Evolutionary conservation across 176 grass and related monocot species (phyloP).

Genomic region (Pharus latifolius): DNA sequence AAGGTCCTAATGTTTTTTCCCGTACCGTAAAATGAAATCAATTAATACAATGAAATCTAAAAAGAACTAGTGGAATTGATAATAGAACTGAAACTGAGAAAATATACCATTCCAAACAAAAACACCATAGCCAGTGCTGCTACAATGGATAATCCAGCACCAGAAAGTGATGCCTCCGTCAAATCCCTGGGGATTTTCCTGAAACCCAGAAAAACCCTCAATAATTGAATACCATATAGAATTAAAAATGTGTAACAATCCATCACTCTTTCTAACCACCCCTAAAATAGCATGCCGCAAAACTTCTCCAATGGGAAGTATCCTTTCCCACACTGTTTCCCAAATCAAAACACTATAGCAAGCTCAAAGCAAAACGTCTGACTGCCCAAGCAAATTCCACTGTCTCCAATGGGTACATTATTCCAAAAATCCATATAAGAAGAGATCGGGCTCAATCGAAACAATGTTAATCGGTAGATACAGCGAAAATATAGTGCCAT

Average conservation of each 20-base stretch:
- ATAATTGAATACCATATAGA: not conserved
- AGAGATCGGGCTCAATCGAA: no score
- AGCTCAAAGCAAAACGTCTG: not conserved
- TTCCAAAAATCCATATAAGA: not conserved
- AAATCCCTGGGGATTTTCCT: slow-evolving; percentile 99
- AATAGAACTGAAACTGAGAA: not conserved
- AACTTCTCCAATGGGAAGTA: no score
- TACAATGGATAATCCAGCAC: slow-evolving; percentile 79
- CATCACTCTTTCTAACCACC: not conserved
- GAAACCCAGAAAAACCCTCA: slow-evolving; percentile 9
- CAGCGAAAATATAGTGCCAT: no score
- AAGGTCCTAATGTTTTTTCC: not conserved
- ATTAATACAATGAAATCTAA: not conserved
- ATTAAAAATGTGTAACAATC: not conserved
- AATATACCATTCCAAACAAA: slow-evolving; percentile 89
- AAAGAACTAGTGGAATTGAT: not conserved
- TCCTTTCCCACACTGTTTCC: not conserved
- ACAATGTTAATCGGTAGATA: no score
- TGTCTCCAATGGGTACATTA: not conserved
- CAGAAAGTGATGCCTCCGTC: slow-evolving; percentile 89
- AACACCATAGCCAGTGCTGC: slow-evolving; percentile 78
- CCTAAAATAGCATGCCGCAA: no score
- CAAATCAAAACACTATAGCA: not conserved
- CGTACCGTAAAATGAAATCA: not conserved
- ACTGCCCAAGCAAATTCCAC: not conserved